A percentile compares a stretch with the other conserved stretches of the same genome.
Evolutionary conservation across 768 basidiomycete genomes (phyloP).

Genomic region (Pleurotus citrinopileatus): DNA sequence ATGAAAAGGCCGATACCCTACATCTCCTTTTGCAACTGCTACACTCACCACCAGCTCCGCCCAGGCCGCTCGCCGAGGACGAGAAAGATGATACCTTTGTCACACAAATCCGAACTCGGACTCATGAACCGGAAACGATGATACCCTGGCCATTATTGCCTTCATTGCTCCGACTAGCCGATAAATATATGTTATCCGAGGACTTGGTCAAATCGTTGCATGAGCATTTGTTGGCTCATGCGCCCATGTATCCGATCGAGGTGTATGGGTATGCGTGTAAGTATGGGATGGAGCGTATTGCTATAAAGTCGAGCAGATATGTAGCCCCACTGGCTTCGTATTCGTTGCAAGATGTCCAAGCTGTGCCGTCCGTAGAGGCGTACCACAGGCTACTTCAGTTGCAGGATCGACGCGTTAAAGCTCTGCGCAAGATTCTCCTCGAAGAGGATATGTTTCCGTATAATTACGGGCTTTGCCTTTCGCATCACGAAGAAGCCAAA

Average conservation of each 20-base stretch:
- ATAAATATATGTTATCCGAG: constrained; percentile 62
- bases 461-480: constrained; percentile 62
- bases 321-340: constrained; percentile 56
- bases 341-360: constrained; percentile 43
- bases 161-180: constrained; percentile 52
- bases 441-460: constrained; percentile 70
- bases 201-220: constrained; percentile 40
- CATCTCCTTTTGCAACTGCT: constrained; percentile 53
- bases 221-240: constrained; percentile 54
- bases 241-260: constrained; percentile 45
- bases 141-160: constrained; percentile 68
- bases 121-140: constrained; percentile 41
- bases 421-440: constrained; percentile 48
- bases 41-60: constrained; percentile 51
- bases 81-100: constrained; percentile 27
- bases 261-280: constrained; percentile 57
- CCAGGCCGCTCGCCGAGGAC: constrained; percentile 25
- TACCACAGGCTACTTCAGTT: constrained; percentile 63
- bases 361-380: constrained; percentile 54
- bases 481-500: constrained; percentile 43
- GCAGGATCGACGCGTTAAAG: constrained; percentile 54
- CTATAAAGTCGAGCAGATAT: constrained; percentile 56
- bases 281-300: constrained; percentile 43
- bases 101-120: constrained; percentile 24
- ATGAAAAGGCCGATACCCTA: constrained; percentile 49